Percentiles rank a stretch among this genome's conserved stretches.
Evolutionary conservation across 179 eudicot genomes (phyloP).

Genomic region (Amaranthus tricolor): DNA sequence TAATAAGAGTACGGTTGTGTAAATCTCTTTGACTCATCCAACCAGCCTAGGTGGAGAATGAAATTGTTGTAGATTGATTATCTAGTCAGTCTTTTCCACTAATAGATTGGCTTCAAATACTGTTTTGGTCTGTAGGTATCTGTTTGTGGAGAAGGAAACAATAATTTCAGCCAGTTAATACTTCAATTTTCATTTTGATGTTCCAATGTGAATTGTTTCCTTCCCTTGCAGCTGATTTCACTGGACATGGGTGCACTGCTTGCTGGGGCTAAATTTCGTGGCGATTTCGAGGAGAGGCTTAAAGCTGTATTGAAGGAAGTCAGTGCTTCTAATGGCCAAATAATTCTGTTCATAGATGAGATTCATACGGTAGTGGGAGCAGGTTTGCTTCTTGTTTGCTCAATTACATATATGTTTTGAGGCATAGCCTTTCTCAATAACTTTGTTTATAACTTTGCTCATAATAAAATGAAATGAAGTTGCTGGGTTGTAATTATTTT

Average conservation of each 20-base stretch:
- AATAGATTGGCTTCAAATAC: background rate
- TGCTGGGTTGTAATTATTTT: background rate
- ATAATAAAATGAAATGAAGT: background rate
- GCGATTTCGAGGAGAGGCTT: slow-evolving; percentile 95
- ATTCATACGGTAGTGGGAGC: slow-evolving; percentile 99
- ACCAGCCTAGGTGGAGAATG: too few species aligned
- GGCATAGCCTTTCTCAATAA: background rate
- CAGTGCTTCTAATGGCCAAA: slow-evolving; percentile 86
- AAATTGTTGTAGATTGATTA: background rate
- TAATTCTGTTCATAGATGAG: slow-evolving; percentile 90
- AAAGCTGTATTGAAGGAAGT: slow-evolving; percentile 98
- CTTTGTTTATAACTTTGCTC: background rate
- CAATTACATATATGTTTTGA: slow-evolving; percentile 1
- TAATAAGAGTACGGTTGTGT: too few species aligned
- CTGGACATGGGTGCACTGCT: slow-evolving; percentile 96
- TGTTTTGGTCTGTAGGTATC: background rate
- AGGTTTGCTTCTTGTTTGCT: slow-evolving; percentile 42
- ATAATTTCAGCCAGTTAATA: background rate
- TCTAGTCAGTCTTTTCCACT: background rate
- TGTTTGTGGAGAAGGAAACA: background rate
- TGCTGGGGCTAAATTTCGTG: slow-evolving; percentile 96
- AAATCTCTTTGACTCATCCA: too few species aligned
- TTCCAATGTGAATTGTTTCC: background rate
- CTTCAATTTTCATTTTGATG: background rate
- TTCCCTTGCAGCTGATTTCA: slow-evolving; percentile 64